Conservation (phyloP, 179 eudicot genomes). For the Gypsophila paniculata region DNA sequence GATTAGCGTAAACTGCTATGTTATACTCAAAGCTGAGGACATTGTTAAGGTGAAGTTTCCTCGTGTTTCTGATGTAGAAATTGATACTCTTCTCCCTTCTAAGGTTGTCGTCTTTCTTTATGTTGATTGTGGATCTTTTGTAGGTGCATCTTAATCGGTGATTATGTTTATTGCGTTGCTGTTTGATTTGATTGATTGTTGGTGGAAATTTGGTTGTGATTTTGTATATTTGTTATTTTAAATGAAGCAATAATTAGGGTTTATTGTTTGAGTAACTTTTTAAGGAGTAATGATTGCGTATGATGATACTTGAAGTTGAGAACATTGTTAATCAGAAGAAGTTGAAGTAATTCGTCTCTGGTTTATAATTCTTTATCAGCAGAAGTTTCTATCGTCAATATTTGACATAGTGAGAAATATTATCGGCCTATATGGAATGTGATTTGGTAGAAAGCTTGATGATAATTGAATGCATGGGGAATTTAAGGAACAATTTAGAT, state of each 20-base stretch:
- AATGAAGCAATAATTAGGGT: not conserved
- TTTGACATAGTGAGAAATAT: not conserved
- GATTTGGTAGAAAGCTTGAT: not conserved
- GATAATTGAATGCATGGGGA: not conserved
- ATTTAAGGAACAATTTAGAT: not conserved
- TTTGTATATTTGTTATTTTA: not conserved
- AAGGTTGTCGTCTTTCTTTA: constrained; percentile 39
- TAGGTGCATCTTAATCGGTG: not conserved
- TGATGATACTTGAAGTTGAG: not conserved
- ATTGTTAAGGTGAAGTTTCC: constrained; percentile 12
- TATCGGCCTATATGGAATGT: not conserved
- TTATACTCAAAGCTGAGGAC: not conserved
- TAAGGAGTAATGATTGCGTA: not conserved
- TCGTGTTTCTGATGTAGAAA: constrained; percentile 53
- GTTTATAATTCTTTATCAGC: not conserved
- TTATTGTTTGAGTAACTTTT: not conserved
- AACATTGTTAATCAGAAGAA: not conserved
- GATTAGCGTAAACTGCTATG: not conserved
- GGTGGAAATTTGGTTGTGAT: not conserved
- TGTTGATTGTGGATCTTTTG: not conserved
- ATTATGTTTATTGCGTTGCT: too few relatives aligned
- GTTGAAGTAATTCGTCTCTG: not conserved
- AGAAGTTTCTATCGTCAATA: not conserved
- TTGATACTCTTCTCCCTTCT: constrained; percentile 68
- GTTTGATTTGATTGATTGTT: too few relatives aligned